Evolutionary conservation across 345 rosid genomes (phyloP), one percentile per base, ranked within the genome.

Genomic region (Crucihimalaya himalaica): DNA sequence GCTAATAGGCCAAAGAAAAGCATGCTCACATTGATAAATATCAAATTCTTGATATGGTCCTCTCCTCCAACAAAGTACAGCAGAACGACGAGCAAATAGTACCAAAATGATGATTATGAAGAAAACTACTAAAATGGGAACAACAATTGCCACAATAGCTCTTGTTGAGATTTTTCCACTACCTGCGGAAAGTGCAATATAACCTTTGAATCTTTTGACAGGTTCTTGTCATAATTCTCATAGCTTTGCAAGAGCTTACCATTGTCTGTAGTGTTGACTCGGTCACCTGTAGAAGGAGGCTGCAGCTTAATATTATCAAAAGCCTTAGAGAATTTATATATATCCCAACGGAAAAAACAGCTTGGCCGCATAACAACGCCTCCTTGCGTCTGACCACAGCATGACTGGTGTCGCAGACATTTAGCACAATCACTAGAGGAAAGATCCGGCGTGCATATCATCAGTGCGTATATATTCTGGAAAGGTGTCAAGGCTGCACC

Each of bases 371-470:
- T 18, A 32, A 60, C 42, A 1, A 37, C 0, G 19, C 72, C 69
- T 1, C 46, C 74, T 70, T 5, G 43, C 27, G 7, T 48, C 47
- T n/a, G 13, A 23, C 47, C 5, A 18, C 79, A 74, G 21, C 74
- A 77, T 31, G n/a, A 20, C 48, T 42, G 34, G 4, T 12, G 15
- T 25, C 31, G 64, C 6, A 77, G 39, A 39, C 84, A 81, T 0
- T 15, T 8, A 0, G n/a, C 15, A 50, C 84, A 81, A 16, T 70
- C 79, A 9, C 21, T 1, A 43, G 20, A 37, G 9, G 81, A 81
- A 12, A 81, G 3, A 67, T 78, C 84, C 35, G 84, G 79, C 13
- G 74, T 70, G 47, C 84, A 81, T 51, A 66, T 58, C 84, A 81
- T 66, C 13, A 70, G 25, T 1, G 74, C 81, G 5, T 66, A 78